Percentiles rank a stretch among this genome's conserved stretches.
Conservation (phyloP, 2,329 filamentous ascomycete genomes). For the Aspergillus pseudotamarii region DNA sequence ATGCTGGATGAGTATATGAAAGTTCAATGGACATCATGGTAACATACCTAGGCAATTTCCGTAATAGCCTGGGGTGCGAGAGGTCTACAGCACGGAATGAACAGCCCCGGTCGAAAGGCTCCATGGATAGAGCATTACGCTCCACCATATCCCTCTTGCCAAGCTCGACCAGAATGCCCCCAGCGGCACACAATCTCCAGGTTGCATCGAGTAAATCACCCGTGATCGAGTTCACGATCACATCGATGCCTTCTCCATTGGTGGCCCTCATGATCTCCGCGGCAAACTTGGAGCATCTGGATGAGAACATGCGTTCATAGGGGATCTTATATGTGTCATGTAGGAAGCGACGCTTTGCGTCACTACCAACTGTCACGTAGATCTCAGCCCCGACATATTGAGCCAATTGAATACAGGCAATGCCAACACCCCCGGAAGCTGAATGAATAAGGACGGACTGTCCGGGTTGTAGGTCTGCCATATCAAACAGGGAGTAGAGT, state of each 20-base stretch:
- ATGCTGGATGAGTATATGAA: background rate
- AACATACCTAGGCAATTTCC: conserved; percentile 4
- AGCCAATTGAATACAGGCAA: conserved; percentile 23
- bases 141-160: conserved; percentile 23
- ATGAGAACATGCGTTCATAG: conserved; percentile 27
- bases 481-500: conserved; percentile 25
- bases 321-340: conserved; percentile 18
- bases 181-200: conserved; percentile 26
- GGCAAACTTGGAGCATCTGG: conserved; percentile 20
- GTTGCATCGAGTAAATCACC: conserved; percentile 19
- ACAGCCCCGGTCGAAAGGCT: conserved; percentile 17
- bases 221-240: conserved; percentile 18
- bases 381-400: conserved; percentile 13
- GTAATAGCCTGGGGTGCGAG: conserved; percentile 4
- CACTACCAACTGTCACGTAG: conserved; percentile 24
- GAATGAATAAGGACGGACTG: conserved; percentile 27
- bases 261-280: conserved; percentile 20
- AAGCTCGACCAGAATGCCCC: conserved; percentile 25
- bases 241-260: conserved; percentile 25
- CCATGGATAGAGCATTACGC: conserved; percentile 17
- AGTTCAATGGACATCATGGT: fast-evolving
- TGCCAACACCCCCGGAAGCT: conserved; percentile 22
- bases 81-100: conserved; percentile 21
- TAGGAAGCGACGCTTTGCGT: conserved; percentile 21
- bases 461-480: conserved; percentile 19